These are phyloP conservation scores for Ustilago tritici DNA, from an alignment of 1,284 basidiomycete genomes.

Conservation along the genomic window DNA sequence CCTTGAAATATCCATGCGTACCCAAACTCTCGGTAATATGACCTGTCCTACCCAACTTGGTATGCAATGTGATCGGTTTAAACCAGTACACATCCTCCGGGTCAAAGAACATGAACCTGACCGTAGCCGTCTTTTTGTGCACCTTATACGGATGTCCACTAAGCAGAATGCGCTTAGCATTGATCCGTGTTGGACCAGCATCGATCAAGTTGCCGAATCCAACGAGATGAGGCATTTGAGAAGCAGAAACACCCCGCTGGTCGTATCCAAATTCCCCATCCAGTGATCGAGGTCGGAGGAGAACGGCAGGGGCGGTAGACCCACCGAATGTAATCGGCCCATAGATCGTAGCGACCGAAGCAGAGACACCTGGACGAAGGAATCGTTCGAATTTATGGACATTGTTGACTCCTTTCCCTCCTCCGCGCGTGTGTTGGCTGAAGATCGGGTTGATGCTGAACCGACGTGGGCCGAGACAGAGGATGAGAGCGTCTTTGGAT, in stretches of 20 bases:
- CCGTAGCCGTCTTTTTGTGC: slow-evolving; percentile 96
- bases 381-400: slow-evolving; percentile 98
- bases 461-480: slow-evolving; percentile 89
- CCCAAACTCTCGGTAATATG: slow-evolving; percentile 92
- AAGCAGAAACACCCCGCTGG: slow-evolving; percentile 60
- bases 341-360: slow-evolving; percentile 80
- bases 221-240: slow-evolving; percentile 77
- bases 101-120: slow-evolving; percentile 99
- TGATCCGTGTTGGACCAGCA: slow-evolving; percentile 83
- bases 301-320: slow-evolving; percentile 60
- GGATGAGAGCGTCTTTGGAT: slow-evolving; percentile 91
- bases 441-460: slow-evolving; percentile 87
- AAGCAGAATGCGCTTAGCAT: slow-evolving; percentile 91
- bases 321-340: slow-evolving; percentile 89
- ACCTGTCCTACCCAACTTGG: slow-evolving; percentile 90
- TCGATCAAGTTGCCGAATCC: slow-evolving; percentile 89
- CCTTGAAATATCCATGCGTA: slow-evolving; percentile 96
- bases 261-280: slow-evolving; percentile 64
- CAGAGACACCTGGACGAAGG: slow-evolving; percentile 79
- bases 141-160: slow-evolving; percentile 97
- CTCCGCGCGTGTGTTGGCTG: slow-evolving; percentile 82
- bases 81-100: slow-evolving; percentile 93
- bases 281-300: slow-evolving; percentile 49
- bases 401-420: slow-evolving; percentile 90
- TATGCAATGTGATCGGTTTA: slow-evolving; percentile 90